Evolutionary conservation across 257 asterid species (phyloP).

Genomic region (Salvia hispanica): DNA sequence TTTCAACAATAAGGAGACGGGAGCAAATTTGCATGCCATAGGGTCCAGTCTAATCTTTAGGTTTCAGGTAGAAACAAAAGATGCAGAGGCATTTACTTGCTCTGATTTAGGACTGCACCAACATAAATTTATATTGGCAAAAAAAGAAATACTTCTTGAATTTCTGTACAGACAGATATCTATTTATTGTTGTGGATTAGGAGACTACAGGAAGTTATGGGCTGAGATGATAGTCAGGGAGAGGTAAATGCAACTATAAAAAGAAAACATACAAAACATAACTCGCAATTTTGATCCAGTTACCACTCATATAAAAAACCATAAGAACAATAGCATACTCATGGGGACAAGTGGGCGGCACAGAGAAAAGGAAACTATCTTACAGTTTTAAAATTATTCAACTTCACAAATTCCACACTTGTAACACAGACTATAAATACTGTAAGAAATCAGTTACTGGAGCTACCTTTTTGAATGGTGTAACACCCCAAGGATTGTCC

Average conservation of each 20-base stretch:
- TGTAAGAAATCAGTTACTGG: not conserved
- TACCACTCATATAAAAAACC: slow-evolving; percentile 6
- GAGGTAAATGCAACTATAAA: not conserved
- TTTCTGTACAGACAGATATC: not conserved
- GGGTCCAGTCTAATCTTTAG: too few species aligned
- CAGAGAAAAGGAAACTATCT: slow-evolving; percentile 15
- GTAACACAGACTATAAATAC: slow-evolving; percentile 2
- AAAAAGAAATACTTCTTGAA: not conserved
- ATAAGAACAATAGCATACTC: not conserved
- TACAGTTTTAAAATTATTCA: not conserved
- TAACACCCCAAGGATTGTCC: slow-evolving; percentile 98
- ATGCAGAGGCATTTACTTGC: not conserved
- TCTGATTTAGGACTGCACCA: not conserved
- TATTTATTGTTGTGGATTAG: not conserved
- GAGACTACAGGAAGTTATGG: not conserved
- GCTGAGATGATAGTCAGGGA: not conserved
- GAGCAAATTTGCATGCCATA: too few species aligned
- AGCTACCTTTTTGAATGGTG: slow-evolving; percentile 85
- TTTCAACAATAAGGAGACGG: not conserved
- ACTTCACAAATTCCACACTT: slow-evolving; percentile 12
- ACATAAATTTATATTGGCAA: not conserved
- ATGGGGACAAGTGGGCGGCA: not conserved
- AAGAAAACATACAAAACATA: slow-evolving; percentile 11
- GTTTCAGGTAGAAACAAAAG: not conserved
- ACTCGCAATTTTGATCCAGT: not conserved